A percentile compares a stretch with the other conserved stretches of the same genome.
Evolutionary conservation across 305 asterid species (phyloP).

Genomic region (Nicotiana rustica): DNA sequence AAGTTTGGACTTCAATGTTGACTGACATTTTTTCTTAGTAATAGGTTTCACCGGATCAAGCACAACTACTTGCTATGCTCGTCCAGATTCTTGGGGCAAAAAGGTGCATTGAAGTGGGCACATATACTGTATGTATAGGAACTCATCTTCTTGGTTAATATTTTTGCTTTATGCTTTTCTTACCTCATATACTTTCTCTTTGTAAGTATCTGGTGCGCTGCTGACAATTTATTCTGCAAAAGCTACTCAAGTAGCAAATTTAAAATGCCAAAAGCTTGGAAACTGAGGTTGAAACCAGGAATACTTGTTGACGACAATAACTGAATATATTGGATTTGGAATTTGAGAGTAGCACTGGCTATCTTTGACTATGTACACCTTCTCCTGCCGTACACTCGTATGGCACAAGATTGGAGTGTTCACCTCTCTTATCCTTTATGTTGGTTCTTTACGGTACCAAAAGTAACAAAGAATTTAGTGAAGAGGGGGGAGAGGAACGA

Average conservation of each 20-base stretch:
- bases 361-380: not conserved
- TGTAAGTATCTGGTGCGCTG: not conserved
- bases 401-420: not conserved
- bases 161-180: not conserved
- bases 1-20: slow-evolving; percentile 25
- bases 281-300: not conserved
- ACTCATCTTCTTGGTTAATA: not conserved
- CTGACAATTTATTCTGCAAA: not conserved
- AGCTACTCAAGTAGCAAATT: not conserved
- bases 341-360: not conserved
- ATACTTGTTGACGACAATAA: not conserved
- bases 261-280: slow-evolving; percentile 2
- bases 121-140: slow-evolving; percentile 67
- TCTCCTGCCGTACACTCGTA: not conserved
- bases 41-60: slow-evolving; percentile 96
- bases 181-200: not conserved
- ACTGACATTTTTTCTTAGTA: slow-evolving; percentile 31
- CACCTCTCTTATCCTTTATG: not conserved
- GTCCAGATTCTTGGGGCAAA: slow-evolving; percentile 82
- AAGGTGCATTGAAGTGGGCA: slow-evolving; percentile 93
- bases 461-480: not conserved
- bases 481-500: not conserved
- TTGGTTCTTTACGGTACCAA: not conserved
- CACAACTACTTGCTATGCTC: slow-evolving; percentile 92
- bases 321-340: not conserved